Evolutionary conservation across 805 yeast genomes (phyloP).

Genomic region (Metschnikowia rubicola): DNA sequence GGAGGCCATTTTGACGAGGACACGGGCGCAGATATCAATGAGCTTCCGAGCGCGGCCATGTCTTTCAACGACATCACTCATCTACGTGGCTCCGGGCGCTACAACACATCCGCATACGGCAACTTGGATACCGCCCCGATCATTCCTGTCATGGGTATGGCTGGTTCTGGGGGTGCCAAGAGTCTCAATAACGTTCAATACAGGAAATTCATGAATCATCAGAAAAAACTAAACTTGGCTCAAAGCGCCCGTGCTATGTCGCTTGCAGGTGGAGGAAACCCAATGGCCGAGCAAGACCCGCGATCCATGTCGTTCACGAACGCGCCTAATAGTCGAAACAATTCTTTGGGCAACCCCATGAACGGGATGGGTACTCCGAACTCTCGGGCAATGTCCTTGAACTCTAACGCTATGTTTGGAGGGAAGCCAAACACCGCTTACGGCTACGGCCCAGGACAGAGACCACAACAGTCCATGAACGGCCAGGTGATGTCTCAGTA

Average conservation of each 20-base stretch:
- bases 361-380: slow-evolving; percentile 25
- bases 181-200: slow-evolving; percentile 54
- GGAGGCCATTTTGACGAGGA: slow-evolving; percentile 37
- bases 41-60: slow-evolving; percentile 33
- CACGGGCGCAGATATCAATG: slow-evolving; percentile 33
- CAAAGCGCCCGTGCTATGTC: slow-evolving; percentile 46
- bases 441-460: slow-evolving; percentile 1
- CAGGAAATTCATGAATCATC: slow-evolving; percentile 65
- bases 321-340: slow-evolving; percentile 22
- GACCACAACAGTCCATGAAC: neutral
- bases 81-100: slow-evolving; percentile 58
- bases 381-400: slow-evolving; percentile 43
- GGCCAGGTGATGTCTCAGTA: neutral
- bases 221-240: slow-evolving; percentile 54
- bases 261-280: slow-evolving; percentile 34
- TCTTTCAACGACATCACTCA: slow-evolving; percentile 66
- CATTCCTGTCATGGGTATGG: slow-evolving; percentile 61
- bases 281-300: slow-evolving; percentile 25
- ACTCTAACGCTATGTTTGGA: slow-evolving; percentile 18
- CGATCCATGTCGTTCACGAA: slow-evolving; percentile 30
- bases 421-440: neutral
- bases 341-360: slow-evolving; percentile 17
- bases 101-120: slow-evolving; percentile 40
- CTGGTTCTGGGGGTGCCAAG: slow-evolving; percentile 20
- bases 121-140: slow-evolving; percentile 63